Percentiles rank a stretch among this genome's conserved stretches.
Evolutionary conservation across 768 basidiomycete species (phyloP).

Genomic region (Kwoniella mangroviensis): DNA sequence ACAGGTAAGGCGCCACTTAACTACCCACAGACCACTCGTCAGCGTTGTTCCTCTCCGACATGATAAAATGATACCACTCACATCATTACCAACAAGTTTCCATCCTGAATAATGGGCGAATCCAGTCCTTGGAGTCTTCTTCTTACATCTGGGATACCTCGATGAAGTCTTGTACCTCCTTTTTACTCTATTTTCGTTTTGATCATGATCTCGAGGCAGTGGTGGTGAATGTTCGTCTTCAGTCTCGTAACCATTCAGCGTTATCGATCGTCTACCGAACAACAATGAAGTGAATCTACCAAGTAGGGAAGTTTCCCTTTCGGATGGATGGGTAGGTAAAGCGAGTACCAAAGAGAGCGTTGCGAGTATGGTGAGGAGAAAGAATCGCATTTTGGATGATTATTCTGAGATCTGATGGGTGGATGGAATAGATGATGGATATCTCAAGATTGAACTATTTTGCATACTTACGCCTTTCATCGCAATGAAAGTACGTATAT

Average conservation of each 20-base stretch:
- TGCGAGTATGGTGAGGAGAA: conserved; percentile 8
- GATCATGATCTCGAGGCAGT: background rate
- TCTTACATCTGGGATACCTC: conserved; percentile 27
- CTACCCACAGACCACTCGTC: conserved; percentile 13
- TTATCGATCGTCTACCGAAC: background rate
- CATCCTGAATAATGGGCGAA: conserved; percentile 45
- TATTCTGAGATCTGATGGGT: too few relatives aligned
- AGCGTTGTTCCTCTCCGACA: background rate
- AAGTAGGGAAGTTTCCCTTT: conserved; percentile 7
- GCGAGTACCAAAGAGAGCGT: conserved; percentile 3
- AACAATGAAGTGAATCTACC: conserved; percentile 10
- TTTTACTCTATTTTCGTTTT: background rate
- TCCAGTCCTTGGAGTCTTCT: conserved; percentile 22
- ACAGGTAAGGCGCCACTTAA: conserved; percentile 29
- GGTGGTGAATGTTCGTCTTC: conserved; percentile 1
- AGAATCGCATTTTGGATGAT: conserved; percentile 15
- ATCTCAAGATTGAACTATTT: background rate
- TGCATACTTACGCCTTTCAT: background rate
- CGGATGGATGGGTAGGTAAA: background rate
- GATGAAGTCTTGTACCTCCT: conserved; percentile 10
- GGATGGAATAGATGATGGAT: background rate
- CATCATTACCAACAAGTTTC: conserved; percentile 41
- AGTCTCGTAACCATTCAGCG: conserved; percentile 5
- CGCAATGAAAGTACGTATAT: too few relatives aligned
- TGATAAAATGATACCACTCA: conserved; percentile 20